These are phyloP conservation scores for Neurospora africana DNA, from an alignment of 495 filamentous ascomycete species.

Conservation along the genomic window DNA sequence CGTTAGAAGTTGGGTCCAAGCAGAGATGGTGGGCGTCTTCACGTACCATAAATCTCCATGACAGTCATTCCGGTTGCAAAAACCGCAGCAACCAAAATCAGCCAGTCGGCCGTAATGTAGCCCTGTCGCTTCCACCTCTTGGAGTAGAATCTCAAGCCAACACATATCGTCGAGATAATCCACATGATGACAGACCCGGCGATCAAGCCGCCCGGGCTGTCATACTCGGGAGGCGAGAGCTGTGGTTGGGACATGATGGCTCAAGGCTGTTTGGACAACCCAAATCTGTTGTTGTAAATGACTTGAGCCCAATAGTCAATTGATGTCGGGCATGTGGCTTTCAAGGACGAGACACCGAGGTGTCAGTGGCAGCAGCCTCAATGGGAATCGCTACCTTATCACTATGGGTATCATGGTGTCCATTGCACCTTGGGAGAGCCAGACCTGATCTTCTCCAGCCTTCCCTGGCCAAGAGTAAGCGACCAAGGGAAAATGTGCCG, in stretches of 20 bases:
- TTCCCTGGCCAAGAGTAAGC: neutral
- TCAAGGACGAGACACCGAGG: neutral
- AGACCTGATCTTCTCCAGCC: neutral
- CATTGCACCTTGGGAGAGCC: neutral
- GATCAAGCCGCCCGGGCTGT: constrained; percentile 5
- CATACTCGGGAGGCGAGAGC: neutral
- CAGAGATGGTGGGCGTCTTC: neutral
- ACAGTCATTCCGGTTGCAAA: constrained; percentile 4
- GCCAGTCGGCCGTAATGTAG: constrained; percentile 7
- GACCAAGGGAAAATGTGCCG: neutral
- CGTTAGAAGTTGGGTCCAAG: neutral
- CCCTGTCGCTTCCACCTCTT: constrained; percentile 6
- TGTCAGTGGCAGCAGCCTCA: neutral
- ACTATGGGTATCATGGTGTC: neutral
- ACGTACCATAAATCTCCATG: constrained; percentile 3
- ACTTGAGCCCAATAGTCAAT: neutral
- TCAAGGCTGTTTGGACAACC: neutral
- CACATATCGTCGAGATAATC: neutral
- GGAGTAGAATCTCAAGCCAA: constrained; percentile 7
- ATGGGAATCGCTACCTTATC: neutral
- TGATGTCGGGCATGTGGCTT: neutral
- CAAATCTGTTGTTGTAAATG: neutral
- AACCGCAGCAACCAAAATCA: constrained; percentile 2
- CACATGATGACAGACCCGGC: constrained; percentile 5
- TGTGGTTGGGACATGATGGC: neutral